These are phyloP conservation scores for Tulasnella sp. DNA, from an alignment of 768 basidiomycete genomes.

Conservation along the genomic window DNA sequence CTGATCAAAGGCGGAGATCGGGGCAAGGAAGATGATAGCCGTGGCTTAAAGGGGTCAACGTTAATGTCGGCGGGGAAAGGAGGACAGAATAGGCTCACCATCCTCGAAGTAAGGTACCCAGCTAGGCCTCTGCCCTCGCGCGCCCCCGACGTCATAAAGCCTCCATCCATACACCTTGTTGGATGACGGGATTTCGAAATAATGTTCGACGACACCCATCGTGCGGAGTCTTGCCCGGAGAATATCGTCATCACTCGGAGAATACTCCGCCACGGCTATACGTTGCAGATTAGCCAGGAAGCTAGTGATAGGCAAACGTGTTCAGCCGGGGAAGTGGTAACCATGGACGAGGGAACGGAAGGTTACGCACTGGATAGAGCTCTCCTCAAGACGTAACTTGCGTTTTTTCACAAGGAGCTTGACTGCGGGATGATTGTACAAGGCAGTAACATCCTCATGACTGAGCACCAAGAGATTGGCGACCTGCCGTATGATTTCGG, in stretches of 20 bases:
- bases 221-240: constrained; percentile 19
- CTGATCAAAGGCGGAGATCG: constrained; percentile 20
- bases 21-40: constrained; percentile 21
- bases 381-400: constrained; percentile 14
- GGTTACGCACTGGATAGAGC: constrained; percentile 12
- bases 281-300: constrained; percentile 18
- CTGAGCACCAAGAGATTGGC: neutral
- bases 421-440: constrained; percentile 11
- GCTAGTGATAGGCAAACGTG: neutral
- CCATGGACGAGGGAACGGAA: neutral
- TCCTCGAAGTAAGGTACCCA: constrained; percentile 21
- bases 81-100: neutral
- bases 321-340: neutral
- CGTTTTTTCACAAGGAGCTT: constrained; percentile 15
- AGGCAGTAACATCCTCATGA: constrained; percentile 5
- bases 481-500: neutral
- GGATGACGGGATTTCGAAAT: constrained; percentile 14
- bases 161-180: constrained; percentile 14
- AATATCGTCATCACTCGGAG: constrained; percentile 20
- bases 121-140: constrained; percentile 15
- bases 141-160: constrained; percentile 17
- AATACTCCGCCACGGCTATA: constrained; percentile 13
- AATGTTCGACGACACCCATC: constrained; percentile 17
- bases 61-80: neutral
- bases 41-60: neutral